These are phyloP conservation scores for Groenewaldozyma salmanticensis DNA, from an alignment of 805 yeast genomes.

Conservation along the genomic window DNA sequence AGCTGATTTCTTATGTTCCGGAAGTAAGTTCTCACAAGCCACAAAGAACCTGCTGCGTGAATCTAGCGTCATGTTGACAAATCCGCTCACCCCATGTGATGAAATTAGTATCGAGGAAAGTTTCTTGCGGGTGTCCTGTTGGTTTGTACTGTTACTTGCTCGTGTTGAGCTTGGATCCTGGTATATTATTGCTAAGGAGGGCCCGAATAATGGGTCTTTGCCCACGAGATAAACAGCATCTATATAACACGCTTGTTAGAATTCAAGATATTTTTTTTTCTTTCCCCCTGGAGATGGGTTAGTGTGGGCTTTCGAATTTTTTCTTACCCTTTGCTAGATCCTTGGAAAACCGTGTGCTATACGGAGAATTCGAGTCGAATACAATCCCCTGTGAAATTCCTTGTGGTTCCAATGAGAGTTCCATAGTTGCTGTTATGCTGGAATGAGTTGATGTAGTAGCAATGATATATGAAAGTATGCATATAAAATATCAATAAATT, in stretches of 20 bases:
- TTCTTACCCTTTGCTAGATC: slow-evolving; percentile 15
- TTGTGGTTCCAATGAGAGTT: neutral
- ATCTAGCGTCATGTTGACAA: slow-evolving; percentile 48
- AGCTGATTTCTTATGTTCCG: slow-evolving; percentile 40
- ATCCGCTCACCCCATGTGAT: slow-evolving; percentile 53
- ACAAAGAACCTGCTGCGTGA: slow-evolving; percentile 62
- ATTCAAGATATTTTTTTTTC: too few species aligned
- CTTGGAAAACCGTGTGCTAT: slow-evolving; percentile 20
- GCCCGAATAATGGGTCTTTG: slow-evolving; percentile 27
- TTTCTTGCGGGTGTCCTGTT: too few species aligned
- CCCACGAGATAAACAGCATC: slow-evolving; percentile 31
- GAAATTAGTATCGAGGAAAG: slow-evolving; percentile 27
- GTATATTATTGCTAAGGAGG: slow-evolving; percentile 27
- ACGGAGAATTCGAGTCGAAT: slow-evolving; percentile 28
- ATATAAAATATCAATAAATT: too few species aligned
- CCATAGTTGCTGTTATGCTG: too few species aligned
- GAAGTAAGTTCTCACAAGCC: slow-evolving; percentile 60
- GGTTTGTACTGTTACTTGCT: neutral
- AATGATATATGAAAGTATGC: too few species aligned
- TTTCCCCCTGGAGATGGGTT: too few species aligned
- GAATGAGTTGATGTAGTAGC: too few species aligned
- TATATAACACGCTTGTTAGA: too few species aligned
- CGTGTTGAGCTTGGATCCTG: slow-evolving; percentile 13
- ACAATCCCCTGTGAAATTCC: neutral
- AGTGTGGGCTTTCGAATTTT: too few species aligned